Evolutionary conservation across 2,329 filamentous ascomycete species (phyloP), one percentile per base, ranked within the genome.

Genomic region (Fusarium liriodendri): DNA sequence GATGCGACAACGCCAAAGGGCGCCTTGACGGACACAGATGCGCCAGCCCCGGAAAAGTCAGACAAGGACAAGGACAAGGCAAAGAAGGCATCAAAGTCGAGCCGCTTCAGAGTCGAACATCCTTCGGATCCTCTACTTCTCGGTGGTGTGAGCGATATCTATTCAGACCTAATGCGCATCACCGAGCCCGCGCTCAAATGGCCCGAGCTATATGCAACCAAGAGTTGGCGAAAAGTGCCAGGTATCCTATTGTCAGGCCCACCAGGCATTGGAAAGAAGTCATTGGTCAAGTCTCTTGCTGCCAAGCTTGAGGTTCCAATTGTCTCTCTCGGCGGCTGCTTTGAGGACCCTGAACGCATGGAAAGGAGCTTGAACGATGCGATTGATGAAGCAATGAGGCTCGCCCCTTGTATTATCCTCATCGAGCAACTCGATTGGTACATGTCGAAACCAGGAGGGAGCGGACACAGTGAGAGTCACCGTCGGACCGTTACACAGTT

Each of bases 321-420:
- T 68, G 89, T 97, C 61, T 89, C 92, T 2, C 74, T 85, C 1
- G 78, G 76, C 0, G 76, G 74, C 4, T 84, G 82, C 20, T 79
- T 86, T 2, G 70, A 78, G 2, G 83, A 84, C n/a, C 76, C 77
- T 0, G 84, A 86, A 47, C 82, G 83, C 32, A 72, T 84, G 65
- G 82, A 82, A 38, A 84, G 80, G 75, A 83, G 80, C 37, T 67
- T 86, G 0, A 76, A 77, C 4, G 84, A 86, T 25, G 83, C 83
- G 2, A 73, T 85, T 2, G 95, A 98, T 14, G 94, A 97, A 79
- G 97, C 97, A 0, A 94, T 94, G 80, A 89, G 90, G 64, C 88
- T 95, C 40, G 95, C 96, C 0, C 97, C 97, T 0, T 97, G 95
- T 78, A 87, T 99, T 6, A 88, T 99, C 6, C 97, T 98, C 79